Base-by-base conservation (phyloP, 2,329 filamentous ascomycete genomes). In the Aspergillus candidus region DNA sequence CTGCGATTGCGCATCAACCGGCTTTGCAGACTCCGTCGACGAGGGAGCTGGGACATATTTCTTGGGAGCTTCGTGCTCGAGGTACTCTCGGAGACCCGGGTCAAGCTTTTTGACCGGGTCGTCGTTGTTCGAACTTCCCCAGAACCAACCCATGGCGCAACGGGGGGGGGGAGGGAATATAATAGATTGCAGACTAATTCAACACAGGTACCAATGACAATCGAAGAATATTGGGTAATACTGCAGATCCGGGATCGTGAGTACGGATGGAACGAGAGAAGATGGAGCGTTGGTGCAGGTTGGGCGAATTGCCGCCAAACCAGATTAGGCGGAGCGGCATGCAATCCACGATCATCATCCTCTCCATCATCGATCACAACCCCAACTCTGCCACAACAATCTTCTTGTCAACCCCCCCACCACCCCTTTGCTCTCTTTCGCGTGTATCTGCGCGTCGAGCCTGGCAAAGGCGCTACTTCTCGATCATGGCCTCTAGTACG, bases 1-100 rank as follows among this genome's bases (percentile, higher is more conserved):
- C 33, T 52, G 46, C 7, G 55, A 44, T 13, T 56, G 54, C 46
- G 66, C 47, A 37, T 54, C 53, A 44, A 44, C 48, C 38, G 44
- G 36, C 47, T 50, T 42, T 12, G 54, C 43, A 13, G 55, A 51
- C 36, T 48, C 53, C 38, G 45, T 54, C 38, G 50, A 36, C 17
- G 43, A 47, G 27, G 46, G 55, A 46, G 51, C 43, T 44, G 69
- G 62, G 17, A 68, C 55, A 72, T 85, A 84, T 69, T 86, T 86
- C 56, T 84, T 72, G 29, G 88, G 85, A 18, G 86, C 84, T 72
- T 94, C 87, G 68, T 84, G 82, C 62, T 89, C 76, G 60, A 95
- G 82, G 66, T 90, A 94, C 53, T 91, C 85, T 59, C 85, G 84
- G 44, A 95, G 78, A 52, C 83, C 82, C 32, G 88, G 86, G 61